Evolutionary conservation across 176 grass and related monocot species (phyloP).

Genomic region (Saccharum spontaneum): DNA sequence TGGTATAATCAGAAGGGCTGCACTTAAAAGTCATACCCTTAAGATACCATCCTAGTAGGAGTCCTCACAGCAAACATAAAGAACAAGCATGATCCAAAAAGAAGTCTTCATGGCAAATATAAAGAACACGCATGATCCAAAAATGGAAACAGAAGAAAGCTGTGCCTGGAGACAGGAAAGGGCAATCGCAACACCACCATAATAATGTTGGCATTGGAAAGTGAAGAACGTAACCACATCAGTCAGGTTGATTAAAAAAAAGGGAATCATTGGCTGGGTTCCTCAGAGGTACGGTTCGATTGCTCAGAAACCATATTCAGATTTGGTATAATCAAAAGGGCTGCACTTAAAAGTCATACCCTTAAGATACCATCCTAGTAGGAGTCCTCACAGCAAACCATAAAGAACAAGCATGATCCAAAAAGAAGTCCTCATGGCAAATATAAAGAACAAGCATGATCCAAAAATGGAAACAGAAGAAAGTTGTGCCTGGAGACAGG

Average conservation of each 20-base stretch:
- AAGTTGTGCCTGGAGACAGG: background rate
- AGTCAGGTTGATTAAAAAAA: background rate
- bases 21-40: background rate
- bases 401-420: background rate
- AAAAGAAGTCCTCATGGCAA: background rate
- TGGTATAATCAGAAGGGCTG: background rate
- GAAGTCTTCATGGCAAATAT: too few species aligned
- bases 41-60: constrained; percentile 18
- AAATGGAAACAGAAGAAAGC: background rate
- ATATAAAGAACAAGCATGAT: background rate
- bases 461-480: background rate
- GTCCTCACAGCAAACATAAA: constrained; percentile 8
- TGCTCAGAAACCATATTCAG: background rate
- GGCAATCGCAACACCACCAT: background rate
- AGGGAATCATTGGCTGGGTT: background rate
- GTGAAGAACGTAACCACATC: background rate
- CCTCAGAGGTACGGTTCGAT: background rate
- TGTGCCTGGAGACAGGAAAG: background rate
- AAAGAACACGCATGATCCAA: background rate
- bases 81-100: background rate
- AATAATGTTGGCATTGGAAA: background rate
- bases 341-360: background rate
- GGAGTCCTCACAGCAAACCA: constrained; percentile 1
- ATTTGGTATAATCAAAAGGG: constrained; percentile 10
- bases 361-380: constrained; percentile 21